A percentile compares a stretch with the other conserved stretches of the same genome.
phyloP scores from a whole-genome alignment of 176 grass and related monocot genomes.

The Triticum turgidum region DNA sequence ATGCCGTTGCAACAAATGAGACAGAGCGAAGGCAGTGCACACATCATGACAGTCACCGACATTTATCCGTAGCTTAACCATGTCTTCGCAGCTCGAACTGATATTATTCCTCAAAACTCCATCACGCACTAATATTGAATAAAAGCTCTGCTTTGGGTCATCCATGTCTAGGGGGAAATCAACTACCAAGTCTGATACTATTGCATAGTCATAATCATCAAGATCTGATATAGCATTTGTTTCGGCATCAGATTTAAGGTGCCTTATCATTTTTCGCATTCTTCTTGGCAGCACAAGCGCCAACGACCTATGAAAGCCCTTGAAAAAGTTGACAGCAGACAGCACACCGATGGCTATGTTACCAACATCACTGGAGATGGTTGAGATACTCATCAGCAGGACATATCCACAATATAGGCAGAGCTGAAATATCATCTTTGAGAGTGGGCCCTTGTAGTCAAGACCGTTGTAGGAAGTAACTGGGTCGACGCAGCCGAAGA shows the following conservation, averaged over 20 bases:
- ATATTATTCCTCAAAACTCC: too few species aligned
- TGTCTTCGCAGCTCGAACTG: too few species aligned
- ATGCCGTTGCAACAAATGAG: not conserved
- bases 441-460: not conserved
- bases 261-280: not conserved
- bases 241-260: too few species aligned
- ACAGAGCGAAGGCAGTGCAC: not conserved
- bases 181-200: not conserved
- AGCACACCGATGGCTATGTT: not conserved
- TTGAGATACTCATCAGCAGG: not conserved
- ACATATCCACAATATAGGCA: conserved; percentile 1
- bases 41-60: not conserved
- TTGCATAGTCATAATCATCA: too few species aligned
- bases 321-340: not conserved
- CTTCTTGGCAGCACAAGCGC: not conserved
- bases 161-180: too few species aligned
- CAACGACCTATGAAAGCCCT: not conserved
- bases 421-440: not conserved
- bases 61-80: too few species aligned
- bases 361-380: not conserved
- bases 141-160: too few species aligned
- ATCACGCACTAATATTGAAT: too few species aligned
- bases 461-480: not conserved
- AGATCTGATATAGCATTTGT: too few species aligned
- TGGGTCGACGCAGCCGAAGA: not conserved